Evolutionary conservation across 1,139 yeast genomes (phyloP).

Genomic region (Candida sojae): DNA sequence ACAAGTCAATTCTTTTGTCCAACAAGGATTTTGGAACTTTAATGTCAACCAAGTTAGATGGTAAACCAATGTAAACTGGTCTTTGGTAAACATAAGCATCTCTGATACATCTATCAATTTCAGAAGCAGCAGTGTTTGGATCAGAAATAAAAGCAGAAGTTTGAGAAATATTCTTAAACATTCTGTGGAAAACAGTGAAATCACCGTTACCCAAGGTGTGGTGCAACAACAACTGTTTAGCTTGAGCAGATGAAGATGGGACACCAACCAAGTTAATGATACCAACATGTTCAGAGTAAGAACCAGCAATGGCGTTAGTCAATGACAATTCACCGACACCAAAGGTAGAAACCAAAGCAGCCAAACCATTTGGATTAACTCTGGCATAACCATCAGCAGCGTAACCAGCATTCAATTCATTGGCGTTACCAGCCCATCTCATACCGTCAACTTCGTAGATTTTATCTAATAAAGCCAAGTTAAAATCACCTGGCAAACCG

Average conservation of each 20-base stretch:
- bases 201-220: conserved; percentile 51
- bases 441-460: conserved; percentile 38
- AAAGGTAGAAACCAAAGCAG: conserved; percentile 41
- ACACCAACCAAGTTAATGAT: conserved; percentile 43
- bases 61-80: conserved; percentile 83
- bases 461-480: conserved; percentile 37
- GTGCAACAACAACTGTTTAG: conserved; percentile 41
- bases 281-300: conserved; percentile 46
- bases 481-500: conserved; percentile 47
- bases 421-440: conserved; percentile 47
- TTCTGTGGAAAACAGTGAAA: conserved; percentile 46
- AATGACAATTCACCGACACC: conserved; percentile 32
- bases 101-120: conserved; percentile 74
- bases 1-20: conserved; percentile 64
- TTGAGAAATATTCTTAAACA: conserved; percentile 65
- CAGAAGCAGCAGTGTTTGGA: conserved; percentile 61
- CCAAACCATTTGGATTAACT: conserved; percentile 18
- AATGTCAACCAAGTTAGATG: conserved; percentile 77
- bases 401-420: conserved; percentile 45
- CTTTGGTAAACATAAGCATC: conserved; percentile 72
- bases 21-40: conserved; percentile 57
- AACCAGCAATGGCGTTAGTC: conserved; percentile 43
- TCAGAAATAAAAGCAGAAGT: conserved; percentile 67
- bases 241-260: conserved; percentile 39
- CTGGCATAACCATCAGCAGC: conserved; percentile 47